Evolutionary conservation across 768 basidiomycete species (phyloP), one percentile per base, ranked within the genome.

Genomic region (Leccinum pellstonianum): DNA sequence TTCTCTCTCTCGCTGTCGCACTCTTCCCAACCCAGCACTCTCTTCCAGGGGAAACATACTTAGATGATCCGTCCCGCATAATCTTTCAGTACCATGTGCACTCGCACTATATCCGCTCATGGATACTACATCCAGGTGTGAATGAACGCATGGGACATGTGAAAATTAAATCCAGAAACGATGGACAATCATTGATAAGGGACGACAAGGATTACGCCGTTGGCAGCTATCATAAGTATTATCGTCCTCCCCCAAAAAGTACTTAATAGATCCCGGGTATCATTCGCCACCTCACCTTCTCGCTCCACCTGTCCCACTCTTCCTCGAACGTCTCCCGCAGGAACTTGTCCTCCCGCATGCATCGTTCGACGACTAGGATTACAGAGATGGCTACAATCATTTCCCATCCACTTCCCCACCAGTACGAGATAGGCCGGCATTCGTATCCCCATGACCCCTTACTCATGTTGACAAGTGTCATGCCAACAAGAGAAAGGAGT

Each of bases 31-130:
- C 35, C 55, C 51, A 70, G 25, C 21, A 17, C 58, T 5, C 38
- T 33, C 55, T 59, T 57, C 55, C 27, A 76, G 66, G 59, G 70
- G 66, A 46, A 68, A 70, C 17, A 19, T 70, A 54, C 62, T 62
- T 19, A 55, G 64, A 56, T 66, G 27, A 69, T 33, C 10, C 11
- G 48, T 23, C 15, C 48, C 12, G 3, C 23, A 49, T 49, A 17
- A 15, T 25, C 14, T 25, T 33, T 25, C 48, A 25, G 21, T 25
- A 25, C 25, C 48, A 10, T 14, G 21, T 48, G 23, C 21, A 49
- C 25, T 46, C 19, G 19, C 43, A 46, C 43, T 19, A 46, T 46
- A 19, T 46, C 19, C 11, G 8, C 43, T 46, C 19, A 4, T 19
- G 11, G 3, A 46, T 46, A 19, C n/a, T 46, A 19, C n/a, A 46